Evolutionary conservation across 2,329 filamentous ascomycete species (phyloP).

Genomic region (Hymenoscyphus fraxineus): DNA sequence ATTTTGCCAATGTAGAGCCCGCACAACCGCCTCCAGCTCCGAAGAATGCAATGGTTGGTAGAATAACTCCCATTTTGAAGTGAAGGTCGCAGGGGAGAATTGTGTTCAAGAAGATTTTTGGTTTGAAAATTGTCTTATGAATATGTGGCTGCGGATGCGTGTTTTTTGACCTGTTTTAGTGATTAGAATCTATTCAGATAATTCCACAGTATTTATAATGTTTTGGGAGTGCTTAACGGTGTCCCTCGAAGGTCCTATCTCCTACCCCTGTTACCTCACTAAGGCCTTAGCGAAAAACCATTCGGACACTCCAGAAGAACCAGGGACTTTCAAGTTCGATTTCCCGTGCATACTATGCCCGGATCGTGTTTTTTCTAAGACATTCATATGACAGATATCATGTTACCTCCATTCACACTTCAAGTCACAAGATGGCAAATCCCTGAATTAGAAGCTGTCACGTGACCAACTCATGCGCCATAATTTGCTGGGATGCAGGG

Average conservation of each 20-base stretch:
- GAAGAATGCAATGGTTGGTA: slow-evolving; percentile 16
- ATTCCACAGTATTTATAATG: neutral
- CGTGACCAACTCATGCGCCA: no score
- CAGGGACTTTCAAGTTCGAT: no score
- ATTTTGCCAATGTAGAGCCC: slow-evolving; percentile 24
- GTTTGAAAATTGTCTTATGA: neutral
- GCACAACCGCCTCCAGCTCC: slow-evolving; percentile 15
- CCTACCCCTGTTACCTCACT: neutral
- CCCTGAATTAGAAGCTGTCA: no score
- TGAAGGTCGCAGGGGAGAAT: neutral
- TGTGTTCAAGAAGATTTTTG: neutral
- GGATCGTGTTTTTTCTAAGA: no score
- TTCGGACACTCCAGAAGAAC: no score
- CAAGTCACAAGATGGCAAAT: no score
- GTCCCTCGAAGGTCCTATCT: neutral
- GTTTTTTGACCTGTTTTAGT: neutral
- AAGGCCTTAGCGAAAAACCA: neutral
- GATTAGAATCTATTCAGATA: neutral
- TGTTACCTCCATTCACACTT: no score
- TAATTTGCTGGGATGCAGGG: no score
- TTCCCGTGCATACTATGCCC: no score
- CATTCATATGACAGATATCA: no score
- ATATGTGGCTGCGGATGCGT: neutral
- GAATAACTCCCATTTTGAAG: slow-evolving; percentile 2
- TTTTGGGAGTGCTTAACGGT: neutral